Percentiles rank a stretch among this genome's conserved stretches.
Evolutionary conservation across 1,284 basidiomycete genomes (phyloP).

Genomic region (Lentinula novae-zelandiae): DNA sequence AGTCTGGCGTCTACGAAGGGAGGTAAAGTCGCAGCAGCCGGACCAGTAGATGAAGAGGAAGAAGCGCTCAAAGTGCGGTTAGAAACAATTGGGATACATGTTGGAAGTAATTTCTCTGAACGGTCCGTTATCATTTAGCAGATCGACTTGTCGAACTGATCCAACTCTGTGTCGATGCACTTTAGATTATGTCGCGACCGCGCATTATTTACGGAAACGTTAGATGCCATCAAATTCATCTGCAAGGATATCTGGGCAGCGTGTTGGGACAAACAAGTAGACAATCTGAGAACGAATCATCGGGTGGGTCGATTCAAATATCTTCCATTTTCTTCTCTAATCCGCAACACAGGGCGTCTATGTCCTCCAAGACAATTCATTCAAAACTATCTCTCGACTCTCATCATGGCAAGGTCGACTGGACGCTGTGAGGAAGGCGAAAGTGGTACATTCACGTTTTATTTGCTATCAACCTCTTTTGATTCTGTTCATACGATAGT

Average conservation of each 20-base stretch:
- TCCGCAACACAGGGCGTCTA: slow-evolving; percentile 72
- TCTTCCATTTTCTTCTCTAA: neutral
- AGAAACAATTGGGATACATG: slow-evolving; percentile 83
- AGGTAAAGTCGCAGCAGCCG: slow-evolving; percentile 28
- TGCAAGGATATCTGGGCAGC: slow-evolving; percentile 94
- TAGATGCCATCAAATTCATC: slow-evolving; percentile 92
- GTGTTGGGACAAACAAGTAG: slow-evolving; percentile 92
- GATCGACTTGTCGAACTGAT: neutral
- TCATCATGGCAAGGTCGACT: slow-evolving; percentile 76
- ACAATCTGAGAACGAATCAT: slow-evolving; percentile 93
- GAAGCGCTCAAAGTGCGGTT: slow-evolving; percentile 66
- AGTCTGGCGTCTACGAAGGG: slow-evolving; percentile 36
- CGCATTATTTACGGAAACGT: slow-evolving; percentile 73
- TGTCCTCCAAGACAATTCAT: slow-evolving; percentile 88
- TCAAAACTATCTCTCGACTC: slow-evolving; percentile 78
- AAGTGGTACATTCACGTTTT: slow-evolving; percentile 47
- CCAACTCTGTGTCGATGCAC: neutral
- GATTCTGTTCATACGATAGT: slow-evolving; percentile 38
- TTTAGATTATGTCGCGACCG: slow-evolving; percentile 72
- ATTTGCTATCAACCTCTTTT: neutral
- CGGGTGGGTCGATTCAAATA: slow-evolving; percentile 45
- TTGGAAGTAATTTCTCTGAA: slow-evolving; percentile 84
- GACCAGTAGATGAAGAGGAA: slow-evolving; percentile 62
- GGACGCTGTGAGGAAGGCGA: slow-evolving; percentile 71
- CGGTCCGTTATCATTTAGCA: slow-evolving; percentile 47